Conservation (phyloP, 208 protist genomes). For the Herpetomonas tarakana region DNA sequence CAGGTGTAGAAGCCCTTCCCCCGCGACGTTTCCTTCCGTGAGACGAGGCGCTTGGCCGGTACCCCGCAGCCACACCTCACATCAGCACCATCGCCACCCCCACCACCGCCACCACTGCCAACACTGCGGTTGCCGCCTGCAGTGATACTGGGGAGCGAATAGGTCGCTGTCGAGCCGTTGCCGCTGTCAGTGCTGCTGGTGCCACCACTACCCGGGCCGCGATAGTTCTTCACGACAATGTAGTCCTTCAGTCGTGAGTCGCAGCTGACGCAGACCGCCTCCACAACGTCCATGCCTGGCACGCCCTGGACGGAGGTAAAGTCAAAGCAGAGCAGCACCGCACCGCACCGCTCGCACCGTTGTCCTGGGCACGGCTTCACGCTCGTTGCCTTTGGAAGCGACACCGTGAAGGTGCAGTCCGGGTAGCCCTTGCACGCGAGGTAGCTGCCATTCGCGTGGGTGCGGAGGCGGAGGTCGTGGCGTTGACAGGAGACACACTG, state of each 20-base stretch:
- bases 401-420: slow-evolving; percentile 45
- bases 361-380: slow-evolving; percentile 37
- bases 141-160: slow-evolving; percentile 48
- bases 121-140: slow-evolving; percentile 4
- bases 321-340: slow-evolving; percentile 72
- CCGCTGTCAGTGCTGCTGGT: not conserved
- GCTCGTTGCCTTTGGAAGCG: slow-evolving; percentile 51
- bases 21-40: slow-evolving; percentile 59
- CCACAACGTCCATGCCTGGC: slow-evolving; percentile 56
- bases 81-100: not conserved
- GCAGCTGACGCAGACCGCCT: slow-evolving; percentile 77
- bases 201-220: not conserved
- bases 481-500: slow-evolving; percentile 57
- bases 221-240: slow-evolving; percentile 51
- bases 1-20: slow-evolving; percentile 81
- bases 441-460: slow-evolving; percentile 27
- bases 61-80: slow-evolving; percentile 59
- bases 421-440: slow-evolving; percentile 77
- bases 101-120: slow-evolving; percentile 12
- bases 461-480: slow-evolving; percentile 69
- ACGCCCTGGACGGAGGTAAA: slow-evolving; percentile 41
- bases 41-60: slow-evolving; percentile 68
- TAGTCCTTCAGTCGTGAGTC: slow-evolving; percentile 78
- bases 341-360: slow-evolving; percentile 56
- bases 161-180: slow-evolving; percentile 16